Percentiles rank a stretch among this genome's conserved stretches.
These are phyloP conservation scores for Agaricus blazei DNA, from an alignment of 768 basidiomycete species.

Conservation along the genomic window DNA sequence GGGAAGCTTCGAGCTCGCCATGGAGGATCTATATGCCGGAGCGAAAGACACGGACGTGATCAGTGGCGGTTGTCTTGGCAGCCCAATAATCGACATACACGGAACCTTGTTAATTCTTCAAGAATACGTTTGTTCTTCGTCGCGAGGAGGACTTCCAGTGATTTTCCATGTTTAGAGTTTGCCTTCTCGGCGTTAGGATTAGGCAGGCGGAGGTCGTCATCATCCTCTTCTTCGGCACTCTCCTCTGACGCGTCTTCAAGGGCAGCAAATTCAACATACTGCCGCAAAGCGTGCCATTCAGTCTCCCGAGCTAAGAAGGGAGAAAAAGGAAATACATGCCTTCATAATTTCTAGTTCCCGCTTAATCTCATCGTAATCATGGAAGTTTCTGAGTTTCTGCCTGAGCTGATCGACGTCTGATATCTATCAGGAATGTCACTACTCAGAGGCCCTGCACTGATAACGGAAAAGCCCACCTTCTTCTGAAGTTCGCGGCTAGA, in stretches of 20 bases:
- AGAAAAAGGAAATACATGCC: slow-evolving; percentile 34
- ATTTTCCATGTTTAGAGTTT: slow-evolving; percentile 69
- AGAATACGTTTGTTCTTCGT: slow-evolving; percentile 90
- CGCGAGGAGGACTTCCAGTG: slow-evolving; percentile 86
- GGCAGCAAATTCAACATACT: slow-evolving; percentile 97
- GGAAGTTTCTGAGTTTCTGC: slow-evolving; percentile 62
- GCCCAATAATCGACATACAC: slow-evolving; percentile 43
- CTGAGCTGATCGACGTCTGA: slow-evolving; percentile 67
- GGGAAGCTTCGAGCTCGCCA: slow-evolving; percentile 70
- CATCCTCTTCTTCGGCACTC: slow-evolving; percentile 36
- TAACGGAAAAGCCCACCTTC: slow-evolving; percentile 29
- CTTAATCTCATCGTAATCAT: slow-evolving; percentile 96
- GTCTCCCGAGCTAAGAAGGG: neutral
- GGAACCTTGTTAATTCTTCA: slow-evolving; percentile 88
- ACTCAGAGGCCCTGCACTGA: neutral
- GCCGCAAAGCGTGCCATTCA: neutral
- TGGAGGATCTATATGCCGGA: slow-evolving; percentile 60
- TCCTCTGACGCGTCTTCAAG: slow-evolving; percentile 69
- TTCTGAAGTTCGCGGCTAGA: slow-evolving; percentile 52
- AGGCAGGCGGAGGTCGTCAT: slow-evolving; percentile 65
- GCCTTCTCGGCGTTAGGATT: slow-evolving; percentile 87
- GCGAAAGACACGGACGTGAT: too few species aligned
- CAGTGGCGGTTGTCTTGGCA: neutral
- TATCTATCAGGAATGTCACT: slow-evolving; percentile 27
- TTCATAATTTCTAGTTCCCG: slow-evolving; percentile 99